These are phyloP conservation scores for Beauveria medogensis DNA, from an alignment of 2,329 filamentous ascomycete species.

Conservation along the genomic window DNA sequence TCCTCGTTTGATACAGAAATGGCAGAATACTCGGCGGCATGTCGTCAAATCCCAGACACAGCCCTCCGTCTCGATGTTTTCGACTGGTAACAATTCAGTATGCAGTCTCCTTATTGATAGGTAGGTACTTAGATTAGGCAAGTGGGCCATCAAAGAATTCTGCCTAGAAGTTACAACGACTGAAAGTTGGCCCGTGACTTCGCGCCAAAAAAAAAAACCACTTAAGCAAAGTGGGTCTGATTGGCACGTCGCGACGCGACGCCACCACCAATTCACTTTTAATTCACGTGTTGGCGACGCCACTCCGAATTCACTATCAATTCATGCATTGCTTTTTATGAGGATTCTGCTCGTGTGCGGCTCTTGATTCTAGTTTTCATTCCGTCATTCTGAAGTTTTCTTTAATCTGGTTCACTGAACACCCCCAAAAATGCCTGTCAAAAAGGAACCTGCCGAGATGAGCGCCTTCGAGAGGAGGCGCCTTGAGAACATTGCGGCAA, in stretches of 20 bases:
- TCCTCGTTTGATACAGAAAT: conserved; percentile 67
- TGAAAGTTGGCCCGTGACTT: conserved; percentile 22
- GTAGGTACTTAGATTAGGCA: neutral
- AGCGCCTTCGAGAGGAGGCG: conserved; percentile 83
- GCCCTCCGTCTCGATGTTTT: neutral
- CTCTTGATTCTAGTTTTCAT: neutral
- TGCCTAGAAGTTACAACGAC: neutral
- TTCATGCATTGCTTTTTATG: neutral
- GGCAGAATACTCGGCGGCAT: conserved; percentile 41
- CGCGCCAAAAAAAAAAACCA: conserved; percentile 20
- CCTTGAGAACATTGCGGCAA: conserved; percentile 78
- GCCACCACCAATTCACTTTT: conserved; percentile 5
- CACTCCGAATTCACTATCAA: conserved; percentile 1
- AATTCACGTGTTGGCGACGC: neutral
- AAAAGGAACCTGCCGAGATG: conserved; percentile 39
- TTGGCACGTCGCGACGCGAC: conserved; percentile 6
- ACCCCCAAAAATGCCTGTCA: conserved; percentile 34
- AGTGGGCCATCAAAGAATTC: conserved; percentile 5
- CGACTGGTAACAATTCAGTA: neutral
- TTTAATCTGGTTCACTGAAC: too few species aligned
- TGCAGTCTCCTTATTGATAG: neutral
- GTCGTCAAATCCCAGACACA: neutral
- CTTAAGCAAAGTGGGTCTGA: conserved; percentile 15
- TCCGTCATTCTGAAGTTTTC: too few species aligned
- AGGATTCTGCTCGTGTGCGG: neutral